Base-by-base conservation (phyloP, 495 filamentous ascomycete species). In the Xylaria curta region DNA sequence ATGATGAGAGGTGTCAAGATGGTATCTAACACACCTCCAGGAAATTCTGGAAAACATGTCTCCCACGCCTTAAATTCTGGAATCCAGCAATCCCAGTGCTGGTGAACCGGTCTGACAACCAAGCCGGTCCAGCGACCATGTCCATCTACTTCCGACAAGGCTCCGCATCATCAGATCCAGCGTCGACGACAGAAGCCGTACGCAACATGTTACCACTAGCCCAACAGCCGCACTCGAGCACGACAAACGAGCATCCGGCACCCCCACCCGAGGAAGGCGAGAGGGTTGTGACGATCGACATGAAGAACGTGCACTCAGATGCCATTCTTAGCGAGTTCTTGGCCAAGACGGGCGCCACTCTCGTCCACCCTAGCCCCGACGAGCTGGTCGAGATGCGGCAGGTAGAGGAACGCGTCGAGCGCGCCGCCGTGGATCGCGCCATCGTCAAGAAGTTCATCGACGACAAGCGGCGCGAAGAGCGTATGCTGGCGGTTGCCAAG, bases 11-110 rank as follows among this genome's bases (percentile, higher is more conserved):
- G 1, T 9, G n/a, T 36, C 36, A 17, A 36, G 17, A 28, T 17
- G 21, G n/a, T 33, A 42, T 59, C 63, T 40, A 68, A 24, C 40
- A 54, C 12, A 56, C 26, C 13, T 19, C 15, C 62, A 93, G 92
- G 70, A 93, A 94, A 85, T 97, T 99, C 87, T 97, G 94, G 94
- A 89, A 88, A 61, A 82, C 89, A 47, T 91, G 88, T 75, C 90
- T 99, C 42, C 92, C 93, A 2, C 89, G 93, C 73, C 85, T 99
- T 31, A 97, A 99, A 86, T 98, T 91, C 85, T 92, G 96, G 85
- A 99, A 99, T 79, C 96, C 96, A 0, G 84, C 88, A 9, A 79
- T 98, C 19, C 87, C 89, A 19, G 95, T 98, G 90, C 90, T 92
- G 46, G 89, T 98, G 66, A 88, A 88, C 75, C 91, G 93, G 62